Base-by-base conservation (phyloP, 2,329 filamentous ascomycete species). In the Tolypocladium pustulatum region DNA sequence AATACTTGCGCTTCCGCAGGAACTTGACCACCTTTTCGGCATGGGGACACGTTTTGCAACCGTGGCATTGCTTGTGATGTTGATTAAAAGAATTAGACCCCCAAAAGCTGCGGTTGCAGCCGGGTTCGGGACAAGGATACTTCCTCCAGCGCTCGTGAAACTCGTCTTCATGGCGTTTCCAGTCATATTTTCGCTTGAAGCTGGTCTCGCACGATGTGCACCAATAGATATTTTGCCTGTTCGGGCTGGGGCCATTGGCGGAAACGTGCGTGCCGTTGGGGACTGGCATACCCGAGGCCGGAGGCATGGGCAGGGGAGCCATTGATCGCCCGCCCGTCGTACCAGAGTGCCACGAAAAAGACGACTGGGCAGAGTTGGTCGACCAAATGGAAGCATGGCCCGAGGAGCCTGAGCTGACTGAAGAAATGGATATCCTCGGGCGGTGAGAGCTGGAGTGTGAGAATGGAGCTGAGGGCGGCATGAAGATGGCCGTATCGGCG, bases 91-190 rank as follows among this genome's bases (percentile, higher is more conserved):
- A 84, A 68, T 87, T 87, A 63, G 84, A 82, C 12, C 84, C 83
- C 77, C 83, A 86, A 70, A 87, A 86, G 66, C 83, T 84, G 65
- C 85, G 82, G 69, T 86, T 86, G 72, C 85, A 88, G 63, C 76
- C 76, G 10, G 75, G 76, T 63, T 85, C 84, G 7, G 84, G 84
- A 65, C 84, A 87, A 15, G 84, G 83, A 69, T 86, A 87, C 66
- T 85, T 86, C 62, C 84, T 81, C 75, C 83, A 83, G 58, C 85
- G 82, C 74, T 87, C 84, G 70, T 87, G 84, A 66, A 87, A 86
- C 69, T 86, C 84, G 65, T 87, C 84, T 68, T 88, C 84, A 69
- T 88, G 85, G 37, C 83, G 79, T 70, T 86, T 86, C 85, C 82
- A 88, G 69, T 87, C 84, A 62, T 85, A 85, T 67, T 87, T 87